Evolutionary conservation across 2,329 filamentous ascomycete species (phyloP).

Genomic region (Xylaria multiplex): DNA sequence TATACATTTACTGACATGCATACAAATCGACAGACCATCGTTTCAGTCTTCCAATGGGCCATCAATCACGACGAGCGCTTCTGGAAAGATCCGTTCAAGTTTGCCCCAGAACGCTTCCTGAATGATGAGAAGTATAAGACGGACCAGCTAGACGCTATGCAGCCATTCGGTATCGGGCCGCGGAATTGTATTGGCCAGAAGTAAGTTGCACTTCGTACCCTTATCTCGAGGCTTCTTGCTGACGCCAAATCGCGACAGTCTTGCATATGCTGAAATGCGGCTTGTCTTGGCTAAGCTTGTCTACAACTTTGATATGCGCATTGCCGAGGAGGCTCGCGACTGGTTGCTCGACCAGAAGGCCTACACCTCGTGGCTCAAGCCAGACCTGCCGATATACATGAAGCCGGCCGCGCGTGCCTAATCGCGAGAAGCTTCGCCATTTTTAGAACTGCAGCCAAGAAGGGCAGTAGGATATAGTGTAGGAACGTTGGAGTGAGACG

Average conservation of each 20-base stretch:
- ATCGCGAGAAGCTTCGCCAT: not conserved
- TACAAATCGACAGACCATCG: slow-evolving; percentile 43
- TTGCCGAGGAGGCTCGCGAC: slow-evolving; percentile 42
- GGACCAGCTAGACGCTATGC: slow-evolving; percentile 49
- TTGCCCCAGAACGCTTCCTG: slow-evolving; percentile 54
- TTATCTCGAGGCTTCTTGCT: not conserved
- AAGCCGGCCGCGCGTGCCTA: slow-evolving; percentile 23
- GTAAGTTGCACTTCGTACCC: slow-evolving; percentile 41
- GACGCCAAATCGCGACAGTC: slow-evolving; percentile 38
- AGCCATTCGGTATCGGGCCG: slow-evolving; percentile 52
- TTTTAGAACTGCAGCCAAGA: not conserved
- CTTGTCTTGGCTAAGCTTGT: slow-evolving; percentile 51
- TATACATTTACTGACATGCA: not conserved
- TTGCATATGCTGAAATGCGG: slow-evolving; percentile 55
- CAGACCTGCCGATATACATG: slow-evolving; percentile 45
- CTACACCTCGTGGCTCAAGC: slow-evolving; percentile 49
- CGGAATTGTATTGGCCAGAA: slow-evolving; percentile 54
- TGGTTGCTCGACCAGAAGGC: slow-evolving; percentile 48
- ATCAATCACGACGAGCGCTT: slow-evolving; percentile 48
- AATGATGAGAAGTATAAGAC: slow-evolving; percentile 42
- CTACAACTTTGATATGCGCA: slow-evolving; percentile 52
- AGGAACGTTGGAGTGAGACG: not conserved
- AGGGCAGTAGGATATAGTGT: not conserved
- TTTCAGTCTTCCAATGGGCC: slow-evolving; percentile 51
- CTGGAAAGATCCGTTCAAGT: slow-evolving; percentile 51